Evolutionary conservation across 106 monocot genomes (phyloP).

Genomic region (Cymbidium sinense): DNA sequence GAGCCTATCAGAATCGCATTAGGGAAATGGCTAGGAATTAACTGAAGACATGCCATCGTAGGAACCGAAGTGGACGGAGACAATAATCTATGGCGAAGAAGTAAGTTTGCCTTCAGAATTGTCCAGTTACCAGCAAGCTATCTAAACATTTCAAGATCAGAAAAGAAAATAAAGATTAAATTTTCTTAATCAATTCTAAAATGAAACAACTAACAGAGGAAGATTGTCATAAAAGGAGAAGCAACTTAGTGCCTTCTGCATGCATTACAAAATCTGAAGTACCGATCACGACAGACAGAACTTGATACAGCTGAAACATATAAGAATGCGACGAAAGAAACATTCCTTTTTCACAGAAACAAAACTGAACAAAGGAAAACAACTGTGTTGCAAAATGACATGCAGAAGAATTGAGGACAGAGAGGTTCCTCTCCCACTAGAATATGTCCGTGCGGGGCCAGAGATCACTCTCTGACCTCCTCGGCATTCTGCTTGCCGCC

Average conservation of each 20-base stretch:
- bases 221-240: not conserved
- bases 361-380: not conserved
- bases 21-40: too few species aligned
- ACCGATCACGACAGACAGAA: too few species aligned
- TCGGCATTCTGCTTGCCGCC: not conserved
- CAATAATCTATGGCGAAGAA: too few species aligned
- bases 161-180: too few species aligned
- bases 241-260: not conserved
- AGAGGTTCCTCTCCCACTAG: not conserved
- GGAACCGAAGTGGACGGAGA: too few species aligned
- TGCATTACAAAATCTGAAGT: not conserved
- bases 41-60: too few species aligned
- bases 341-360: not conserved
- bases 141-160: too few species aligned
- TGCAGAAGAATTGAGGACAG: conserved; percentile 3
- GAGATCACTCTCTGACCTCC: not conserved
- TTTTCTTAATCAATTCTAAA: too few species aligned
- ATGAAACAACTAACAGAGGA: not conserved
- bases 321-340: not conserved
- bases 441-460: not conserved
- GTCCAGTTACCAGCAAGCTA: too few species aligned
- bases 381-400: not conserved
- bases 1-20: too few species aligned
- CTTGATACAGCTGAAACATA: not conserved
- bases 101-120: too few species aligned